Evolutionary conservation across 805 yeast genomes (phyloP), one percentile per base, ranked within the genome.

Genomic region (Candida maris): DNA sequence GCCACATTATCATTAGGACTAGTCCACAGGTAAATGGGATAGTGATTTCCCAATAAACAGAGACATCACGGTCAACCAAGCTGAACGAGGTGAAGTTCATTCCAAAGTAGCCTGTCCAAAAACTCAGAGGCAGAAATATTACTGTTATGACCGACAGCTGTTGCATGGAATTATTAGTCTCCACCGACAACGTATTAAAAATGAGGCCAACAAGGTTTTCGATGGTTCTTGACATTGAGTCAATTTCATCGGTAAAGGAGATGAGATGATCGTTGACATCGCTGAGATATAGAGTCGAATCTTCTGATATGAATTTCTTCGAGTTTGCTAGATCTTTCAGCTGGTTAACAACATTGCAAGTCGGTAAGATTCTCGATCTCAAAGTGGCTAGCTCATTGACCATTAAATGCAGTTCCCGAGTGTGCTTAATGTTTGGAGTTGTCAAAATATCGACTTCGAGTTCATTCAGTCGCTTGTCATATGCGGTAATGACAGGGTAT

Each of bases 51-150:
- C 79, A 73, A 49, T 71, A 73, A 45, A 65, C 71, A 4, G 53
- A 47, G 3, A 68, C 72, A 23, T 59, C 57, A 23, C 59, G 39
- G 12, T 62, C 47, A 27, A 74, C 51, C 32, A 67, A 65, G 3
- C 61, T 62, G 43, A 74, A 74, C 5, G 49, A 39, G 19, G 57
- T 52, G 48, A 74, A 74, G 46, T 74, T 74, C 79, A 74, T 74
- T 13, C 79, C 79, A 39, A 72, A 77, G 49, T 75, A 77, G 9
- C 82, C 81, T 1, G 81, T 75, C 68, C 79, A 65, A 48, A 77
- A 77, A 4, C 77, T 68, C 36, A 77, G 51, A 4, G 83, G 83
- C 25, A 77, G 59, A 46, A 77, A 77, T 10, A 77, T 67, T 10
- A 77, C 81, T 1, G 81, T 72, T 7, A 77, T 73, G 25, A 77